phyloP scores from a whole-genome alignment of 208 protist genomes.

The Zelonia costaricensis region DNA sequence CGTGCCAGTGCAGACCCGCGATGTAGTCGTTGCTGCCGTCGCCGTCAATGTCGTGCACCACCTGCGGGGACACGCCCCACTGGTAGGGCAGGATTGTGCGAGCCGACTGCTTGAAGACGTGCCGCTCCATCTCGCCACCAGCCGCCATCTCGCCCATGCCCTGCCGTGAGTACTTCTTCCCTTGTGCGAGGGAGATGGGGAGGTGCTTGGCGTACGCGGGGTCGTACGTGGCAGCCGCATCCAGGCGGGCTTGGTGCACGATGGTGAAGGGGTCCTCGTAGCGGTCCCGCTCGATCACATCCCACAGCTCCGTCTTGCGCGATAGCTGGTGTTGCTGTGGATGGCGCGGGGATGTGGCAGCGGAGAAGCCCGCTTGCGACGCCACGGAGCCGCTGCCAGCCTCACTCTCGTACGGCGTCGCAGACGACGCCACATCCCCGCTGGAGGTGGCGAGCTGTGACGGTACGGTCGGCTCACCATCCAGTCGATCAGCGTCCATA shows the following conservation, averaged over 20 bases:
- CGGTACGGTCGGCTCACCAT: not conserved
- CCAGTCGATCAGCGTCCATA: slow-evolving; percentile 50
- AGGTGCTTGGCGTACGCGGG: slow-evolving; percentile 56
- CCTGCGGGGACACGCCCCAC: slow-evolving; percentile 56
- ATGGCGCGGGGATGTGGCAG: not conserved
- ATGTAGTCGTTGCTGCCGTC: slow-evolving; percentile 84
- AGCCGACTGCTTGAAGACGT: slow-evolving; percentile 54
- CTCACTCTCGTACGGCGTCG: not conserved
- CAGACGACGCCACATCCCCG: not conserved
- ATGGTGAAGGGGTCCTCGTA: slow-evolving; percentile 79
- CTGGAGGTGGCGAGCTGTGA: slow-evolving; percentile 5
- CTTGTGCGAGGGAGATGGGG: slow-evolving; percentile 56
- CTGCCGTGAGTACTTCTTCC: slow-evolving; percentile 67
- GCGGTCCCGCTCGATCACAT: slow-evolving; percentile 51
- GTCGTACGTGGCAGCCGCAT: slow-evolving; percentile 73
- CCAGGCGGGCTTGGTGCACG: slow-evolving; percentile 86
- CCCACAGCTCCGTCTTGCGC: slow-evolving; percentile 57
- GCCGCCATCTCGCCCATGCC: slow-evolving; percentile 63
- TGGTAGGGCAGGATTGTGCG: slow-evolving; percentile 37
- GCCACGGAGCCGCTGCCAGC: not conserved
- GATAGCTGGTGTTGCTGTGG: not conserved
- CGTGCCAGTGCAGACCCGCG: slow-evolving; percentile 59
- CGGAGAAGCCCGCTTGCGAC: not conserved
- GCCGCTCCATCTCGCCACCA: slow-evolving; percentile 70
- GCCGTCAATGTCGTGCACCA: slow-evolving; percentile 73